A percentile compares a stretch with the other conserved stretches of the same genome.
phyloP scores from a whole-genome alignment of 371 early-diverging fungal genomes.

The Massospora cicadina region DNA sequence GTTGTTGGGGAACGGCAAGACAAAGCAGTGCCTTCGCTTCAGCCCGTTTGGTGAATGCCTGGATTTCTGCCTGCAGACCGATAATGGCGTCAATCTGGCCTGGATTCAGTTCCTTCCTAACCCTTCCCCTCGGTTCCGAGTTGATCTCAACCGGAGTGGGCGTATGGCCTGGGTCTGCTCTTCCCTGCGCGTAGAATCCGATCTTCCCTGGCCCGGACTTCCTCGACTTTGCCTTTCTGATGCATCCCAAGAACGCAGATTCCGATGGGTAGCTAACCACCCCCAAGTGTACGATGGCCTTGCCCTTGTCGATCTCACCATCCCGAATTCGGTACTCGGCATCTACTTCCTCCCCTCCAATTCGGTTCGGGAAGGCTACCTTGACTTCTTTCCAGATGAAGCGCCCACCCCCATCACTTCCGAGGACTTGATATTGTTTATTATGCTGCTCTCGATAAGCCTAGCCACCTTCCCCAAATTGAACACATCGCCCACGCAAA shows the following conservation, averaged over 20 bases:
- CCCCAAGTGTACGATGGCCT: background rate
- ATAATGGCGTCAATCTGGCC: background rate
- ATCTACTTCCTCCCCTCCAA: background rate
- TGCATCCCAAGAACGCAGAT: background rate
- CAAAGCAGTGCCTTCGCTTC: background rate
- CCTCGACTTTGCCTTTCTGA: background rate
- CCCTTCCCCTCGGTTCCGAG: background rate
- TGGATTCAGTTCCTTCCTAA: background rate
- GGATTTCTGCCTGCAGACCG: background rate
- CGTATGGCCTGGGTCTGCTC: background rate
- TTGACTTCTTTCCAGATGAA: background rate
- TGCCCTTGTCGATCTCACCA: background rate
- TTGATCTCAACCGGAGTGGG: background rate
- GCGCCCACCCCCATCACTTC: background rate
- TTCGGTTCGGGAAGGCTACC: background rate
- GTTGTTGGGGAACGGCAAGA: background rate
- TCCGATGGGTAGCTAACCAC: background rate
- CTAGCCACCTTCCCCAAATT: background rate
- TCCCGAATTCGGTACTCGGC: background rate
- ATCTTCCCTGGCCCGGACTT: background rate
- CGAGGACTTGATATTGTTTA: background rate
- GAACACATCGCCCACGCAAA: too few relatives aligned
- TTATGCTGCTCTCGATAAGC: background rate
- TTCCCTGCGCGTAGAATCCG: background rate
- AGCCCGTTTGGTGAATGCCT: background rate